These are phyloP conservation scores for Aspergillus proliferans DNA, from an alignment of 2,329 filamentous ascomycete genomes.

Conservation along the genomic window DNA sequence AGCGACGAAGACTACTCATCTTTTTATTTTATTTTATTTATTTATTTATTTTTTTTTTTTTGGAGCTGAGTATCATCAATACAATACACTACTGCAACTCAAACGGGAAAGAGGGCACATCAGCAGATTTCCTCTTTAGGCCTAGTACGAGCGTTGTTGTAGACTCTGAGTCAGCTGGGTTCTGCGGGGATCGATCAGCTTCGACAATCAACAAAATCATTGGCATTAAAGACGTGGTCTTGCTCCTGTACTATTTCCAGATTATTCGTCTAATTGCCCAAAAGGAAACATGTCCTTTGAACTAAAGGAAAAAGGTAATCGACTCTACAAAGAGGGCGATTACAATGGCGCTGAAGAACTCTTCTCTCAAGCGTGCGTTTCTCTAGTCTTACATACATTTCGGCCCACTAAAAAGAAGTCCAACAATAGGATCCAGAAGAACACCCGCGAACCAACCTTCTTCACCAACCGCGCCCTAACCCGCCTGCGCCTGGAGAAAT, in stretches of 20 bases:
- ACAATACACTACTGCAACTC: too few species aligned
- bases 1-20: too few species aligned
- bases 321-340: constrained; percentile 41
- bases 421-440: constrained; percentile 61
- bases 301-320: constrained; percentile 41
- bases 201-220: constrained; percentile 17
- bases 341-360: constrained; percentile 42
- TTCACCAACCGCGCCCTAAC: constrained; percentile 89
- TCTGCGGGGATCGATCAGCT: constrained; percentile 31
- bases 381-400: not conserved
- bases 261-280: not conserved
- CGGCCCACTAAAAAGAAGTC: constrained; percentile 1
- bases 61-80: too few species aligned
- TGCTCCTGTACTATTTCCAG: not conserved
- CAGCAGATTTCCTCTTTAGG: too few species aligned
- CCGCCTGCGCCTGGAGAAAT: constrained; percentile 66
- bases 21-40: too few species aligned
- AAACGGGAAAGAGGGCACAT: too few species aligned
- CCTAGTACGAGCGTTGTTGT: too few species aligned
- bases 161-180: constrained; percentile 13
- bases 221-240: not conserved
- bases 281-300: constrained; percentile 27
- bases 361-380: constrained; percentile 41
- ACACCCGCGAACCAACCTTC: constrained; percentile 68
- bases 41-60: too few species aligned